Percentiles rank a stretch among this genome's conserved stretches.
Evolutionary conservation across 768 basidiomycete species (phyloP).

Genomic region (Hirschioporus abietinus): DNA sequence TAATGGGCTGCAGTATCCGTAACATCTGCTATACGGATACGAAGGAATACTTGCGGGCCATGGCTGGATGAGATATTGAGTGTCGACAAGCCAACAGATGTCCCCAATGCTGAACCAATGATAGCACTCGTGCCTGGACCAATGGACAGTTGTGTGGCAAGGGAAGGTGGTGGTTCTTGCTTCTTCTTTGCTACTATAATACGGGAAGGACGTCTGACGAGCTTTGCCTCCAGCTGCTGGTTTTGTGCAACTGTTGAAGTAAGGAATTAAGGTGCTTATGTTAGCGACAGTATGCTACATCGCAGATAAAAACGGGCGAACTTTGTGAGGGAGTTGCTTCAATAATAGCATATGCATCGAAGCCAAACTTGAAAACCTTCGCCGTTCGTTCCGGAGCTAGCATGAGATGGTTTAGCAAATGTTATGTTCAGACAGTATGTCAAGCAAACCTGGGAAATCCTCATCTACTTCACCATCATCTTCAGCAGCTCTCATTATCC

Average conservation of each 20-base stretch:
- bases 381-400: constrained; percentile 88
- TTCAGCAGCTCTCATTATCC: constrained; percentile 92
- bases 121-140: constrained; percentile 16
- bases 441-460: constrained; percentile 86
- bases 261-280: background rate
- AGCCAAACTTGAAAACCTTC: constrained; percentile 82
- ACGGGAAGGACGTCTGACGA: constrained; percentile 77
- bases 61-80: constrained; percentile 65
- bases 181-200: constrained; percentile 59
- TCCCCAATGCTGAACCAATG: constrained; percentile 22
- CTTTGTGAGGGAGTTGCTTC: constrained; percentile 70
- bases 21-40: constrained; percentile 74
- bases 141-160: constrained; percentile 32
- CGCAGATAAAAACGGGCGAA: constrained; percentile 26
- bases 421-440: background rate
- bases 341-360: constrained; percentile 84
- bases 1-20: constrained; percentile 75
- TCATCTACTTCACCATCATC: constrained; percentile 98
- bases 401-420: constrained; percentile 8
- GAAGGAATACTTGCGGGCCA: constrained; percentile 79
- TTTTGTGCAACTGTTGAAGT: constrained; percentile 62
- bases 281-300: constrained; percentile 5
- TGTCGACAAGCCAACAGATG: constrained; percentile 27
- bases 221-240: constrained; percentile 68
- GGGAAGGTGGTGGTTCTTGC: constrained; percentile 37